Evolutionary conservation across 176 grass and related monocot genomes (phyloP), one percentile per base, ranked within the genome.

Genomic region (Calamus simplicifolius): DNA sequence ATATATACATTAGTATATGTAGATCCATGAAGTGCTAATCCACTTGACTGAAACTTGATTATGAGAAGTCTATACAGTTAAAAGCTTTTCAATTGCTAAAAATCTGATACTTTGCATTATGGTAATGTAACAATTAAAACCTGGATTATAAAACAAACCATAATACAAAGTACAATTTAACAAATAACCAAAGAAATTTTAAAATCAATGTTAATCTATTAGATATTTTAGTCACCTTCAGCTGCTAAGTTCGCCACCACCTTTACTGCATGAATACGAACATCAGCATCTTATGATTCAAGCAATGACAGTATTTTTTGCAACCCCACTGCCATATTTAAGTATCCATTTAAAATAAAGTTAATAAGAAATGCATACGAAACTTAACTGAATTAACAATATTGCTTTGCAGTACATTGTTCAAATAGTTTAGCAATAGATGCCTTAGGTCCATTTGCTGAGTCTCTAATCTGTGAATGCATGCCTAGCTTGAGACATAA

Each of bases 261-360:
- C 83, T 98, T 98, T 25, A 98, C 94, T 10, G 94, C 94, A 74
- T 98, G 94, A 80, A 98, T 77, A 58, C 88, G 94, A 60, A 98
- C 88, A 83, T 98, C 94, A 56, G 81, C 81, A 56, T 98, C 94
- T 58, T 98, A 88, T 5, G 94, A 93, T 81, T 93, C 94, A 75
- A 98, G 87, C 60, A 98, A 79, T 25, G 94, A 98, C 59, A 98
- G 69, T 93, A 98, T 98, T 80, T 98, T 98, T 60, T 93, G 79
- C 52, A 98, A 75, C 63, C 94, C 94, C 67, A 98, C 94, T 98
- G 79, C 73, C 77, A 75, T 64, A 54, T 29, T 55, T 49, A 53
- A 51, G 56, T 50, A 76, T 21, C 50, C 63, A n/a, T n/a, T n/a
- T n/a, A 51, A 21, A 58, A 73, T 15, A 43, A 43, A 43, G 12